A percentile compares a stretch with the other conserved stretches of the same genome.
These are phyloP conservation scores for Yueomyces sp. DNA, from an alignment of 1,139 yeast species.

Conservation along the genomic window DNA sequence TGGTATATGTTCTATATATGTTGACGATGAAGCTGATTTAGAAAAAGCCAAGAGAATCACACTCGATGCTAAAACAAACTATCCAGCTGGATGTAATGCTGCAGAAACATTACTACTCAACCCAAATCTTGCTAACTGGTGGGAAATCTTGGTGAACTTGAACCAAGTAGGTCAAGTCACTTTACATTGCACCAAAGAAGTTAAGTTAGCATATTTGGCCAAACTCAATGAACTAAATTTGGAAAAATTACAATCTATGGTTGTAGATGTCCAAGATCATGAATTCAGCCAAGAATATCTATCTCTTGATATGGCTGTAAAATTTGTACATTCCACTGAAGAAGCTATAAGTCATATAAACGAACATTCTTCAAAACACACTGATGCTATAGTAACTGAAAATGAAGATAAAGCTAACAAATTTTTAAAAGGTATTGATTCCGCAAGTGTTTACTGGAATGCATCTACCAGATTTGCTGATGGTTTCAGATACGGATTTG, in stretches of 20 bases:
- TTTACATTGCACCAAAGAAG: constrained; percentile 50
- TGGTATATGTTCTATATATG: constrained; percentile 83
- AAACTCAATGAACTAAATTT: constrained; percentile 14
- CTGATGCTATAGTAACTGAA: constrained; percentile 83
- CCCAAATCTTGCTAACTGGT: constrained; percentile 33
- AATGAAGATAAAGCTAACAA: constrained; percentile 53
- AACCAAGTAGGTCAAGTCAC: constrained; percentile 58
- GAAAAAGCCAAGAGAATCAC: constrained; percentile 62
- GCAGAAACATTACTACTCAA: constrained; percentile 75
- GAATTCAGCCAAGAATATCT: constrained; percentile 80
- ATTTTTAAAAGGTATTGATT: constrained; percentile 78
- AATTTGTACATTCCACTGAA: constrained; percentile 41
- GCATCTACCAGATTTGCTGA: constrained; percentile 96
- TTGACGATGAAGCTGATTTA: constrained; percentile 65
- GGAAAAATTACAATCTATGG: constrained; percentile 16
- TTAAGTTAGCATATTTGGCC: constrained; percentile 23
- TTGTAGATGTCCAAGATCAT: constrained; percentile 36
- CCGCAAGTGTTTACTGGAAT: constrained; percentile 98
- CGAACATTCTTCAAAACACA: constrained; percentile 86
- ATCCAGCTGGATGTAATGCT: constrained; percentile 98
- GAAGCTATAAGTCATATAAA: constrained; percentile 80
- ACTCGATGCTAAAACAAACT: constrained; percentile 85
- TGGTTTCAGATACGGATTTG: constrained; percentile 96
- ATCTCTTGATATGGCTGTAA: constrained; percentile 70
- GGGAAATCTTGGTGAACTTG: constrained; percentile 34